Base-by-base conservation (phyloP, 345 rosid species). In the Boechera divaricarpa region DNA sequence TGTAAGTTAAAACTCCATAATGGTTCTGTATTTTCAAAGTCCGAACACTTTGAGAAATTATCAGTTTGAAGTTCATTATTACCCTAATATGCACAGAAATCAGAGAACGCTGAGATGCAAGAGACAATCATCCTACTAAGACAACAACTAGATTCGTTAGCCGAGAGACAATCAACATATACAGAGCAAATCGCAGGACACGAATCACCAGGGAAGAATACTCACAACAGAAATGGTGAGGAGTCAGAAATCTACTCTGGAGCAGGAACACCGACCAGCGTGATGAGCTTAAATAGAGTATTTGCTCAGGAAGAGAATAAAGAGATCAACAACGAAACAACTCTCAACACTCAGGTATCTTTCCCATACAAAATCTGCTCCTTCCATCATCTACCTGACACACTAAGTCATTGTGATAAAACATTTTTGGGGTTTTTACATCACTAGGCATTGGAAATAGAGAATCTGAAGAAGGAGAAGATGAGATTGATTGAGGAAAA, bases 401-500 rank as follows among this genome's bases (percentile, higher is more conserved):
- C 64, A 72, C 59, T 11, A 45, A 56, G 56, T 38, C 72, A 51
- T 55, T 18, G 49, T 57, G 24, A 33, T 72, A 41, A 13, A 58
- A 51, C 64, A 60, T 26, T 41, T 60, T 4, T 51, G n/a, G 29
- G 33, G 2, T 0, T 36, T 21, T 21, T 21, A 8, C 26, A 28
- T 53, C 60, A 53, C 16, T 86, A 92, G 98, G 98, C 88, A 70
- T 54, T 88, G 65, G 94, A 91, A 78, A 91, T 90, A 38, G 98
- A 93, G 79, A 91, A 83, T 74, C 81, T 96, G 49, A 96, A 93
- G 86, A 82, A 87, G 39, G 97, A 89, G 77, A 92, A 85, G 29
- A 86, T 89, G 66, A 89, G 88, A 65, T 78, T 96, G 70, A 87
- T 87, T 15, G 98, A 96, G 78, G 97, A 96, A 72, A 93, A 91